phyloP scores from a whole-genome alignment of 371 early-diverging fungal species.

The Parasitella parasitica region DNA sequence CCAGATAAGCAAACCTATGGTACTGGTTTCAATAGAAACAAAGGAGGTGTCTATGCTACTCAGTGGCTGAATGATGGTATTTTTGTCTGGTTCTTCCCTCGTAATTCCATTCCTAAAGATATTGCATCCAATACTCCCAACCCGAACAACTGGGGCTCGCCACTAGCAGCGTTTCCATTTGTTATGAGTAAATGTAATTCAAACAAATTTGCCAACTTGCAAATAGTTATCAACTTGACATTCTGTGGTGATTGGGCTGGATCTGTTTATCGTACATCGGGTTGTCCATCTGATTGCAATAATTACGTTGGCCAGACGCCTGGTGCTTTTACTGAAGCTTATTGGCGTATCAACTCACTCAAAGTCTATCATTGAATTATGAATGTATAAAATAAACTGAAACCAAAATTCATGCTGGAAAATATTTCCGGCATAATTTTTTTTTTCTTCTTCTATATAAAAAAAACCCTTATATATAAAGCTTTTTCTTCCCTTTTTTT shows the following conservation, averaged over 20 bases:
- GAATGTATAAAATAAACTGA: background rate
- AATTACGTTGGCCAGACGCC: conserved; percentile 19
- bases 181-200: conserved; percentile 4
- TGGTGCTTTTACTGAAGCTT: conserved; percentile 16
- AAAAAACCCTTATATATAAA: background rate
- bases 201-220: conserved; percentile 5
- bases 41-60: conserved; percentile 44
- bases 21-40: conserved; percentile 25
- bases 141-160: conserved; percentile 31
- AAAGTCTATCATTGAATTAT: conserved; percentile 19
- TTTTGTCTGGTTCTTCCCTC: conserved; percentile 35
- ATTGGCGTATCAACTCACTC: conserved; percentile 21
- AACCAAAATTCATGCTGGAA: background rate
- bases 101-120: conserved; percentile 31
- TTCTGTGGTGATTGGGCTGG: conserved; percentile 32
- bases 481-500: background rate
- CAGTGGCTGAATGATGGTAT: conserved; percentile 25
- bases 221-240: conserved; percentile 19
- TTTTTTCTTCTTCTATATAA: background rate
- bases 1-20: conserved; percentile 24
- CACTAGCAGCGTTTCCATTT: conserved; percentile 29
- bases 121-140: conserved; percentile 20
- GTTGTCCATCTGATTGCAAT: conserved; percentile 20
- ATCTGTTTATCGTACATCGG: background rate
- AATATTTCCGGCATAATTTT: background rate